Percentiles rank a stretch among this genome's conserved stretches.
These are phyloP conservation scores for Populus nigra DNA, from an alignment of 345 rosid species.

Conservation along the genomic window DNA sequence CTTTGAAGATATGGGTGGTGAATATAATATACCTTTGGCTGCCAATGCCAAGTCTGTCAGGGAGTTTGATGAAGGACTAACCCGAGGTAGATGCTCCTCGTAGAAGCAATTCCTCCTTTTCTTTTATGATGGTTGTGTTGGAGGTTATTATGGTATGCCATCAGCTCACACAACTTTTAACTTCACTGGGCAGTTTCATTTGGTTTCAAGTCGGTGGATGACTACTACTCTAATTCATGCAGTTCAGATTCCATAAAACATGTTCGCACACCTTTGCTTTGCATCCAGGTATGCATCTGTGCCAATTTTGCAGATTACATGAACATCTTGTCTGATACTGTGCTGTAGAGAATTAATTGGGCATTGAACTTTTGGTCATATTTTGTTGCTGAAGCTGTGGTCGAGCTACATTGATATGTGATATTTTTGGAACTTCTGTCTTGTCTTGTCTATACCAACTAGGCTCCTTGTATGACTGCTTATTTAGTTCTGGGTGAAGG, in stretches of 20 bases:
- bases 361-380: not conserved
- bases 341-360: not conserved
- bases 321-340: not conserved
- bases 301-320: not conserved
- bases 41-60: conserved; percentile 74
- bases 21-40: conserved; percentile 62
- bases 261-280: conserved; percentile 66
- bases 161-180: conserved; percentile 8
- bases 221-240: conserved; percentile 77
- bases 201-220: conserved; percentile 91
- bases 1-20: conserved; percentile 84
- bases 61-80: conserved; percentile 81
- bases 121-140: not conserved
- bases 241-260: conserved; percentile 72
- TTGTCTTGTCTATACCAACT: not conserved
- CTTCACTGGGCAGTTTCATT: conserved; percentile 62
- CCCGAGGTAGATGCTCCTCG: conserved; percentile 51
- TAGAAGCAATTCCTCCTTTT: not conserved
- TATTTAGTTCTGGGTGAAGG: not conserved
- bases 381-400: not conserved
- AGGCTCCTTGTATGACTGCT: not conserved
- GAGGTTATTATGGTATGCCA: not conserved
- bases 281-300: conserved; percentile 65
- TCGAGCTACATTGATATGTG: not conserved
- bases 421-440: not conserved